phyloP scores from a whole-genome alignment of 495 filamentous ascomycete species.

The Xylaria palmicola region DNA sequence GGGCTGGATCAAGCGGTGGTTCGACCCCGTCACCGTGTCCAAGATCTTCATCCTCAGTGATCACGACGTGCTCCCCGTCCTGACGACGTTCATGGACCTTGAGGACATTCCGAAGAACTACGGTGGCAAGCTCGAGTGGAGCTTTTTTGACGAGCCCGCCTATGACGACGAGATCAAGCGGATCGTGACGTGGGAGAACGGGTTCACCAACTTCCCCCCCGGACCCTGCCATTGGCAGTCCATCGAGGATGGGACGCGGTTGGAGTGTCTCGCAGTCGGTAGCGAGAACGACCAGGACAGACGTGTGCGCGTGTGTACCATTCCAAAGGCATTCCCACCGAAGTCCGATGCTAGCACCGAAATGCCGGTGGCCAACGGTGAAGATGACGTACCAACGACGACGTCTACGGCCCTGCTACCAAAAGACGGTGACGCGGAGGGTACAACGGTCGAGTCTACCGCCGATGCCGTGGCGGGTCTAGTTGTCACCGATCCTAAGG shows the following conservation, averaged over 20 bases:
- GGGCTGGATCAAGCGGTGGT: constrained; percentile 95
- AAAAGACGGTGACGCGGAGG: neutral
- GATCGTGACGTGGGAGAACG: constrained; percentile 43
- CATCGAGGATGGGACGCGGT: constrained; percentile 37
- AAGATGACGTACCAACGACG: neutral
- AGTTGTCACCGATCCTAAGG: constrained; percentile 17
- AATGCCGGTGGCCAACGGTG: constrained; percentile 18
- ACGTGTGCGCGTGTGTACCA: constrained; percentile 41
- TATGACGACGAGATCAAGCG: constrained; percentile 46
- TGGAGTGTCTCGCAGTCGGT: constrained; percentile 49
- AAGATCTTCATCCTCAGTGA: constrained; percentile 86
- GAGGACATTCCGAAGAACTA: constrained; percentile 80
- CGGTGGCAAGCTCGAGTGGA: constrained; percentile 78
- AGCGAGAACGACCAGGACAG: constrained; percentile 35
- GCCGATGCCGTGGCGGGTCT: constrained; percentile 16
- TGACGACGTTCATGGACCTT: constrained; percentile 76
- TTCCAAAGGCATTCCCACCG: constrained; percentile 37
- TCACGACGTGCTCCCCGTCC: constrained; percentile 67
- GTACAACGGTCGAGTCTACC: constrained; percentile 5
- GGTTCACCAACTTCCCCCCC: constrained; percentile 42
- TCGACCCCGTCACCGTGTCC: constrained; percentile 86
- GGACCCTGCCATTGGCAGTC: constrained; percentile 51
- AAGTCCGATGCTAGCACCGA: constrained; percentile 17
- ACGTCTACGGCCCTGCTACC: constrained; percentile 9
- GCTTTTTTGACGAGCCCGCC: constrained; percentile 70